A percentile compares a stretch with the other conserved stretches of the same genome.
Conservation (phyloP, 768 basidiomycete genomes). For the Boletus fagicola region DNA sequence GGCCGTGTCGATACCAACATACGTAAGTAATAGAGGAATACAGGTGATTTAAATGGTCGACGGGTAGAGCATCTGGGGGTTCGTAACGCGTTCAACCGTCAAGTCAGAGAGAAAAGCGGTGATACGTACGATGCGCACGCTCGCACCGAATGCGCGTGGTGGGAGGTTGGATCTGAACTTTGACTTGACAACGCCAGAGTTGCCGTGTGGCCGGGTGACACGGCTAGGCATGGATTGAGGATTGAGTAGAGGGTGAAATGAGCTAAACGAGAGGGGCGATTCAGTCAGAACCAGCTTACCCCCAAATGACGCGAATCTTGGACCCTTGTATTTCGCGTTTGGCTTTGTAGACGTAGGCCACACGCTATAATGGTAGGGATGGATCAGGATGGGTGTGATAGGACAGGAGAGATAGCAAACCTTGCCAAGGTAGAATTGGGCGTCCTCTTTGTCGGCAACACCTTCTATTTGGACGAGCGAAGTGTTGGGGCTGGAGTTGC, state of each 20-base stretch:
- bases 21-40: slow-evolving; percentile 24
- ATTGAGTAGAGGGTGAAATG: neutral
- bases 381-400: neutral
- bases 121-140: slow-evolving; percentile 76
- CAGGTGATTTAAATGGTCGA: slow-evolving; percentile 63
- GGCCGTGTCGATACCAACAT: slow-evolving; percentile 18
- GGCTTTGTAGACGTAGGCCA: slow-evolving; percentile 98
- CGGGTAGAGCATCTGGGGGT: slow-evolving; percentile 83
- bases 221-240: slow-evolving; percentile 50
- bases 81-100: neutral
- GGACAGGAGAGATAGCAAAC: slow-evolving; percentile 42
- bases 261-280: neutral
- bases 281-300: slow-evolving; percentile 49
- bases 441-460: slow-evolving; percentile 88
- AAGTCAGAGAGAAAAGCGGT: neutral
- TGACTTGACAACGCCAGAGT: slow-evolving; percentile 92
- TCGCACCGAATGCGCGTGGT: slow-evolving; percentile 90
- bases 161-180: slow-evolving; percentile 97
- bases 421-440: slow-evolving; percentile 98
- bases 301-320: slow-evolving; percentile 98
- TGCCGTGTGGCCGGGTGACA: slow-evolving; percentile 91
- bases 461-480: slow-evolving; percentile 97
- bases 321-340: slow-evolving; percentile 93
- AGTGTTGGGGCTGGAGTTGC: slow-evolving; percentile 94
- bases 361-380: slow-evolving; percentile 52